Percentiles rank a stretch among this genome's conserved stretches.
phyloP scores from a whole-genome alignment of 306 rosid species.

The Medicago lupulina region DNA sequence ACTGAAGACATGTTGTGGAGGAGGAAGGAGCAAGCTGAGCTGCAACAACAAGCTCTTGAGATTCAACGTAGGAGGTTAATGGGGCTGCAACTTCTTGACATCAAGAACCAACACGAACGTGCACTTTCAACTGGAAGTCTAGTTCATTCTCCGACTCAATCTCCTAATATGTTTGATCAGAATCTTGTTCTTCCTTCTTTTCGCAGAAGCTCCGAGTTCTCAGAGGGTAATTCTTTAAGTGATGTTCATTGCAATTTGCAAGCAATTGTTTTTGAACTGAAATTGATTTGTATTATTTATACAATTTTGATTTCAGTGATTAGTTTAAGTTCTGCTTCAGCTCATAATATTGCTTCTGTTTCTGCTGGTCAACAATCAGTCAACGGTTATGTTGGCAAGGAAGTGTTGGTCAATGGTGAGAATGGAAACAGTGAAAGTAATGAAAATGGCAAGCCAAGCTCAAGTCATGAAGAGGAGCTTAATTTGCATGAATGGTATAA shows the following conservation, averaged over 20 bases:
- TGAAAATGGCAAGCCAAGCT: slow-evolving; percentile 59
- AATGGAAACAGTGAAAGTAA: slow-evolving; percentile 31
- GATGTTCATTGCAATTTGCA: not conserved
- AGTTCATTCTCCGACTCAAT: slow-evolving; percentile 65
- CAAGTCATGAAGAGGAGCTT: slow-evolving; percentile 59
- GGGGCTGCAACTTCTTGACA: slow-evolving; percentile 92
- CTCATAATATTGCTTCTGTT: slow-evolving; percentile 33
- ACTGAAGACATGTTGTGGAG: slow-evolving; percentile 87
- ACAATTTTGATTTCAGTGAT: slow-evolving; percentile 54
- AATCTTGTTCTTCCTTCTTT: slow-evolving; percentile 59
- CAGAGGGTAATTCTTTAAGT: slow-evolving; percentile 51
- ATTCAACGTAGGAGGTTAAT: slow-evolving; percentile 83
- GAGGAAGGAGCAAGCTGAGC: slow-evolving; percentile 94
- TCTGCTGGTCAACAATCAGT: slow-evolving; percentile 45
- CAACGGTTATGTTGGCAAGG: slow-evolving; percentile 46
- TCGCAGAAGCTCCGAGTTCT: slow-evolving; percentile 53
- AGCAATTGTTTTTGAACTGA: not conserved
- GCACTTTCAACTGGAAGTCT: slow-evolving; percentile 76
- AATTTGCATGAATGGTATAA: slow-evolving; percentile 75
- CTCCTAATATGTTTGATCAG: slow-evolving; percentile 67
- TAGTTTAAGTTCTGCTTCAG: slow-evolving; percentile 47
- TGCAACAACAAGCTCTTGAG: slow-evolving; percentile 81
- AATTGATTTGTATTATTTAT: slow-evolving; percentile 13
- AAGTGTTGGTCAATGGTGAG: slow-evolving; percentile 44
- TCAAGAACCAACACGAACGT: slow-evolving; percentile 81